Conservation (phyloP, 148 eudicot species). For the Fagopyrum esculentum region DNA sequence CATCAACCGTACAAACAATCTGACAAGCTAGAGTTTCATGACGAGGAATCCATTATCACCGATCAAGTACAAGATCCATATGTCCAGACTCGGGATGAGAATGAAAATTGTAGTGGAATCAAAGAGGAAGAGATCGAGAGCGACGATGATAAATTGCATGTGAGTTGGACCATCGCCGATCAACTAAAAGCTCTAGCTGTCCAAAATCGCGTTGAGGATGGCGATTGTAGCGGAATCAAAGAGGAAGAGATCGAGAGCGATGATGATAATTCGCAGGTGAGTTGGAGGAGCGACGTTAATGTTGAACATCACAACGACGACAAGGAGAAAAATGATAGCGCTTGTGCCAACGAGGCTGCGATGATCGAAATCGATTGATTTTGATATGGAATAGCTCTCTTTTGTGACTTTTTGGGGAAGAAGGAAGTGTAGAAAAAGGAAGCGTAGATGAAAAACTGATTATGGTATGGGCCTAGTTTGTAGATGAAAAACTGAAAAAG, state of each 20-base stretch:
- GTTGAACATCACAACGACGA: neutral
- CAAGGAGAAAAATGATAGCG: neutral
- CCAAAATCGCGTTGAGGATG: too few relatives aligned
- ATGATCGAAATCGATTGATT: neutral
- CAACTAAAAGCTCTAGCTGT: too few relatives aligned
- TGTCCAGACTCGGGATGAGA: neutral
- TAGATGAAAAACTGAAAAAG: too few relatives aligned
- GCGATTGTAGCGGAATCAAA: too few relatives aligned
- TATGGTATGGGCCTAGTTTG: too few relatives aligned
- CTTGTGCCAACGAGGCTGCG: slow-evolving; percentile 6
- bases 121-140: neutral
- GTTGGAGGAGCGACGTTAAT: neutral
- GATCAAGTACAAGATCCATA: neutral
- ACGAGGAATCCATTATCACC: neutral
- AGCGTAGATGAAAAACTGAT: too few relatives aligned
- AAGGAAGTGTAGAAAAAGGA: too few relatives aligned
- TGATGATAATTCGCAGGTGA: neutral
- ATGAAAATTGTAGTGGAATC: neutral
- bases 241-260: neutral
- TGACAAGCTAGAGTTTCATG: neutral
- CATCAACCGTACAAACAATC: neutral
- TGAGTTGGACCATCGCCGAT: too few relatives aligned
- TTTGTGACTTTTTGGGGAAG: too few relatives aligned
- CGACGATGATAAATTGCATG: too few relatives aligned
- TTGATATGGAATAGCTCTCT: too few relatives aligned